A percentile compares a stretch with the other conserved stretches of the same genome.
Conservation (phyloP, 768 basidiomycete genomes). For the Russula sp. region DNA sequence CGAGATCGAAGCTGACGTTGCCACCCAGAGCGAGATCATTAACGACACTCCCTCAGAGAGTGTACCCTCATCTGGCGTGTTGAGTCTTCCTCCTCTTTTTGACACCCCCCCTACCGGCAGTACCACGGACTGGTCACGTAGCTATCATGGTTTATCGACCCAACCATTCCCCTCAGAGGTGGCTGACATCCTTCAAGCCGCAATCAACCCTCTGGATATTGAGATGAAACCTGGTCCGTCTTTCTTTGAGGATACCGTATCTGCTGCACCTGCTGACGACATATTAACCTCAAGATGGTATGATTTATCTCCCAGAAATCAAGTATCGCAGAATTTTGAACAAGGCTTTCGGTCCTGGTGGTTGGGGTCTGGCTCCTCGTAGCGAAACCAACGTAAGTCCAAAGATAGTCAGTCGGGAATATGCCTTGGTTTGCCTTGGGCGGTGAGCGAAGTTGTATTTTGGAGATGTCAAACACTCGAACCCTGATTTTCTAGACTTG, state of each 20-base stretch:
- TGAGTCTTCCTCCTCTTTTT: constrained; percentile 18
- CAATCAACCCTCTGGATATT: constrained; percentile 69
- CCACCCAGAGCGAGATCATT: constrained; percentile 12
- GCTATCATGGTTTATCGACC: constrained; percentile 72
- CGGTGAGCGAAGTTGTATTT: constrained; percentile 43
- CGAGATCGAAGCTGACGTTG: constrained; percentile 20
- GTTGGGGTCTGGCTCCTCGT: constrained; percentile 93
- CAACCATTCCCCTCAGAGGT: constrained; percentile 73
- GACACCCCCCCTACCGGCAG: constrained; percentile 14
- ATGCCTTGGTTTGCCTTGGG: constrained; percentile 89
- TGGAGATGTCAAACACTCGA: neutral
- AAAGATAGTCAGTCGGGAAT: constrained; percentile 86
- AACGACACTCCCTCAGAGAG: constrained; percentile 21
- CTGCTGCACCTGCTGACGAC: neutral
- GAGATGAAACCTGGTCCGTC: constrained; percentile 88
- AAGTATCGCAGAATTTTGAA: constrained; percentile 91
- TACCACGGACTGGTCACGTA: constrained; percentile 81
- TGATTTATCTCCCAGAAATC: constrained; percentile 94
- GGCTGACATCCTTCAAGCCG: constrained; percentile 63
- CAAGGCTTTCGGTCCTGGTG: constrained; percentile 91
- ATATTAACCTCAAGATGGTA: constrained; percentile 53
- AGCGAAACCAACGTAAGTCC: constrained; percentile 87
- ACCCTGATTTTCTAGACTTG: constrained; percentile 45
- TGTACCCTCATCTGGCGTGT: constrained; percentile 22
- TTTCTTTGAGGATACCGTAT: neutral